These are phyloP conservation scores for Malus hybrid DNA, from an alignment of 331 rosid species.

Conservation along the genomic window DNA sequence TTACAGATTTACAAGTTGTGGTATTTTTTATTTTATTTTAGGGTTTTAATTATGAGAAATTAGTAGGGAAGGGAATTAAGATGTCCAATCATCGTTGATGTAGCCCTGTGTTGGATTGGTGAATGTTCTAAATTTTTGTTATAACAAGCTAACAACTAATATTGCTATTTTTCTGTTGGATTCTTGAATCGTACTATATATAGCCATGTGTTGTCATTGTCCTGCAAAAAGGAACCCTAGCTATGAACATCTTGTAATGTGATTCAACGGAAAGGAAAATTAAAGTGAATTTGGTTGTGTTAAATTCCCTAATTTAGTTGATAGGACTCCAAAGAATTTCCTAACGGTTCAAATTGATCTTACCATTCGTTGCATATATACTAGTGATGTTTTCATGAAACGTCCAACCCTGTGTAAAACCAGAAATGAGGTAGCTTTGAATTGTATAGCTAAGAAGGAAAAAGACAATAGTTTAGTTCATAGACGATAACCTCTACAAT, in stretches of 20 bases:
- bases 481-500: neutral
- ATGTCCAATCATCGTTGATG: no score
- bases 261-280: neutral
- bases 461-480: neutral
- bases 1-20: no score
- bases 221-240: neutral
- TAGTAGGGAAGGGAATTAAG: no score
- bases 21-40: no score
- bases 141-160: no score
- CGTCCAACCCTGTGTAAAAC: neutral
- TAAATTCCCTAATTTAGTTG: neutral
- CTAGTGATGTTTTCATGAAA: neutral
- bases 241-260: neutral
- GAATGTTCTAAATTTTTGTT: no score
- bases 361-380: neutral
- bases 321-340: neutral
- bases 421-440: neutral
- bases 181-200: neutral
- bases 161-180: no score
- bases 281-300: neutral
- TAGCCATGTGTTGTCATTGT: neutral
- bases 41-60: no score
- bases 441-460: conserved; percentile 17
- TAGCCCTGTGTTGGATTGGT: no score
- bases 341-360: neutral